Evolutionary conservation across 805 yeast genomes (phyloP), one percentile per base, ranked within the genome.

Genomic region (Teunomyces stri): DNA sequence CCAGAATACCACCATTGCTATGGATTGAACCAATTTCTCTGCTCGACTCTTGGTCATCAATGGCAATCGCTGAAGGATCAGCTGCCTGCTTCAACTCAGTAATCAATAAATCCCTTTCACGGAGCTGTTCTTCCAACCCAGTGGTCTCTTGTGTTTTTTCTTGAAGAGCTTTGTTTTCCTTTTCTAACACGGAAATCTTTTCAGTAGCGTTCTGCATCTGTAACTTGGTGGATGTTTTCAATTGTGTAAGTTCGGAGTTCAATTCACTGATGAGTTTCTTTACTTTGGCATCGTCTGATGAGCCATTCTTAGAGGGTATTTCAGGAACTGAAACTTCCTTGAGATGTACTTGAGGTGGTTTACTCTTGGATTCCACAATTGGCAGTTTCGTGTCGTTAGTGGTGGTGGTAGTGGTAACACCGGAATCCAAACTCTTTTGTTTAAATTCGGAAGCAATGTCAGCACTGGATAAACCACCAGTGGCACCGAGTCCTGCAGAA

Each of bases 181-280:
- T 25, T 49, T 83, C 87, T 30, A 86, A 66, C 16, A 57, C 56
- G 18, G 62, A 63, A 18, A 85, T 81, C 47, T 76, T 76, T 15
- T 73, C 73, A 53, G 82, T 78, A 0, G 90, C 91, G 43, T 71
- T 66, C 43, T 68, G 72, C 51, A 85, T 83, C 52, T 81, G 84
- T 4, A 64, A 63, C 47, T 72, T 74, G 20, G 76, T 59, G 1
- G 68, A 51, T 3, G 58, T 47, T 45, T 59, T 66, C 51, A 72
- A 62, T 20, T 61, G 60, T 28, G 51, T 58, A 44, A 72, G 56
- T 44, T 72, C 73, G 16, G 52, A 50, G 18, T 66, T 68, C 44
- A 72, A 59, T 45, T 68, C 70, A 9, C 53, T 48, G 12, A 72
- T 61, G 7, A 69, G 49, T 36, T 58, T 58, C 46, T 69, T 72